Evolutionary conservation across 768 basidiomycete species (phyloP).

Genomic region (Coprinopsis cinerea): DNA sequence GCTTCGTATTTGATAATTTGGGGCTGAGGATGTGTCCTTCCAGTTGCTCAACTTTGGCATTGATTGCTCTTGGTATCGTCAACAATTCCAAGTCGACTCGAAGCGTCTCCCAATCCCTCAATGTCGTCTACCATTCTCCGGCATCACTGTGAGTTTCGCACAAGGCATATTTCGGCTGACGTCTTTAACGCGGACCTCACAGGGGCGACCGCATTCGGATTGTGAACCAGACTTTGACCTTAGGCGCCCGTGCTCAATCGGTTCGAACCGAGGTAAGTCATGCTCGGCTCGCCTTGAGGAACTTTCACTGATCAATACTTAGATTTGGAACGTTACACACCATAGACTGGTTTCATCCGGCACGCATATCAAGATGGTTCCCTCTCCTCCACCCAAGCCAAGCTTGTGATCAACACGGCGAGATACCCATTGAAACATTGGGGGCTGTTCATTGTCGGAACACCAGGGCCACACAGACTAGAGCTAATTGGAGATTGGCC

Average conservation of each 20-base stretch:
- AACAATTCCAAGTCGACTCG: slow-evolving; percentile 17
- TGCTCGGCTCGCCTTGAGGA: too few relatives aligned
- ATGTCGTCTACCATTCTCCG: slow-evolving; percentile 53
- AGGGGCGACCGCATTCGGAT: slow-evolving; percentile 49
- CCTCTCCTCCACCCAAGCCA: slow-evolving; percentile 1
- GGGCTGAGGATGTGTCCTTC: neutral
- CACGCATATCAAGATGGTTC: slow-evolving; percentile 37
- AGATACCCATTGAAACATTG: too few relatives aligned
- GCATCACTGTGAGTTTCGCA: slow-evolving; percentile 34
- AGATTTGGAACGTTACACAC: slow-evolving; percentile 55
- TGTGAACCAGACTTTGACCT: slow-evolving; percentile 44
- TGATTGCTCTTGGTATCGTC: slow-evolving; percentile 29
- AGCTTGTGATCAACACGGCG: neutral
- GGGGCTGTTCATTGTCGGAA: too few relatives aligned
- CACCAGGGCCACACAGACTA: too few relatives aligned
- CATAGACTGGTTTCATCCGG: slow-evolving; percentile 50
- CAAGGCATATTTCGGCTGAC: slow-evolving; percentile 4
- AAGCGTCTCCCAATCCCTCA: slow-evolving; percentile 47
- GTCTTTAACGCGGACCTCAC: neutral
- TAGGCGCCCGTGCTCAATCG: slow-evolving; percentile 42
- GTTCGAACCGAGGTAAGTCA: slow-evolving; percentile 44
- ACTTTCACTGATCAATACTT: neutral
- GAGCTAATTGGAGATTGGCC: neutral
- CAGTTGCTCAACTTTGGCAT: slow-evolving; percentile 47
- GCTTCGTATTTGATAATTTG: neutral